Evolutionary conservation across 371 early-diverging fungal genomes (phyloP), one percentile per base, ranked within the genome.

Genomic region (Mucor mucedo): DNA sequence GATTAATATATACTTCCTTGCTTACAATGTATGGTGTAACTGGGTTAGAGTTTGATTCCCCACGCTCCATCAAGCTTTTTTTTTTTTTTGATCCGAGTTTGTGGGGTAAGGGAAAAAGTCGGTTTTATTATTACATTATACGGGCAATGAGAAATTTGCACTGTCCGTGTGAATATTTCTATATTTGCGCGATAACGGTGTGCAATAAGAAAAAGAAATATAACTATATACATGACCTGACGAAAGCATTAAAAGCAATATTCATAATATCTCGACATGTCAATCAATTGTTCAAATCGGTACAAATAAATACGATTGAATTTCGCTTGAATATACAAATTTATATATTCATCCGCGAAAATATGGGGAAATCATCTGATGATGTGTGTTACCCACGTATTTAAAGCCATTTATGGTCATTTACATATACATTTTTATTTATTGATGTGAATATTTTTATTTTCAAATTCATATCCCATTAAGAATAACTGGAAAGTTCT

Each of bases 241-340:
- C 4, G 42, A 10, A 42, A 42, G n/a, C n/a, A n/a, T n/a, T n/a
- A n/a, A 5, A 21, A 47, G 21, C 16, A 9, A 6, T 35, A 6
- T 35, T 0, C 4, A 35, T 35, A 1, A 35, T n/a, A n/a, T n/a
- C 8, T 4, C 35, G 8, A 35, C 35, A 35, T 35, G 35, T 35
- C 35, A 35, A 35, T 21, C 21, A 21, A 21, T 28, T 48, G 50
- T 50, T 28, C 30, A 50, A 28, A 50, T 50, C 50, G 50, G 50
- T 50, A 28, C 50, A 30, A 2, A 50, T 50, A 50, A 30, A 30
- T 50, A 50, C 50, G 50, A 30, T 50, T 11, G 8, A 50, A 50
- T 30, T 13, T 50, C 50, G 50, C 50, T 50, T 50, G 29, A 14
- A 50, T 50, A 50, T 50, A 50, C 50, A 50, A 13, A 50, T 50